Base-by-base conservation (phyloP, 164 flowering plant genomes). In the Sextonia rubra region DNA sequence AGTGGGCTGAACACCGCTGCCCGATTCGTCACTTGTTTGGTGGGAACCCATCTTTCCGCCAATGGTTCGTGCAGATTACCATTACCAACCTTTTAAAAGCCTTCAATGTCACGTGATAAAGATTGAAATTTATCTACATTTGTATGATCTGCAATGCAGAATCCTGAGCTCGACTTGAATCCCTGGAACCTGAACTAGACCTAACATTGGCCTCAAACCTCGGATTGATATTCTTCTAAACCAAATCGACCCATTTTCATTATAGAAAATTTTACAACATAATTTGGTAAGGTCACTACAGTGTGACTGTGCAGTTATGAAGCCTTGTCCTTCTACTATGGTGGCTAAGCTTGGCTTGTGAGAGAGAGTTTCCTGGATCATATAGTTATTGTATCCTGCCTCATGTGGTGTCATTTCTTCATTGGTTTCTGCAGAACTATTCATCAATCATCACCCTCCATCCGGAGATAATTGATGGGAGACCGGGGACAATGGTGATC, bases 381-480 rank as follows among this genome's bases (percentile, higher is more conserved):
- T 32, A 32, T 32, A 32, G 44, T 32, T 7, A 5, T 9, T 32
- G 44, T 14, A 52, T 52, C 58, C 3, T 52, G 58, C 14, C 14
- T 52, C 58, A 15, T 18, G 4, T 52, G 17, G 58, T 52, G 12
- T 17, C 58, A 15, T 20, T 20, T 17, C 22, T 67, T 47, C 20
- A 12, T 8, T 61, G 63, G 27, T n/a, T 68, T 72, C 75, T 77
- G 62, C 90, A 92, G 97, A 92, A 92, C 85, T 92, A 92, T 80
- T 89, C 90, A 66, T 90, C 97, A 3, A 78, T 88, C 66, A 83
- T 92, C 71, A 87, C 95, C 47, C 89, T 92, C 37, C 93, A 89
- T 75, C 93, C 95, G 29, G 91, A 88, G 82, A 81, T 84, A 68
- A 88, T 88, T 32, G 94, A 89, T 12, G 97, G 91, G 67, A 82